Conservation (phyloP, 257 asterid species). For the Primulina tabacum region DNA sequence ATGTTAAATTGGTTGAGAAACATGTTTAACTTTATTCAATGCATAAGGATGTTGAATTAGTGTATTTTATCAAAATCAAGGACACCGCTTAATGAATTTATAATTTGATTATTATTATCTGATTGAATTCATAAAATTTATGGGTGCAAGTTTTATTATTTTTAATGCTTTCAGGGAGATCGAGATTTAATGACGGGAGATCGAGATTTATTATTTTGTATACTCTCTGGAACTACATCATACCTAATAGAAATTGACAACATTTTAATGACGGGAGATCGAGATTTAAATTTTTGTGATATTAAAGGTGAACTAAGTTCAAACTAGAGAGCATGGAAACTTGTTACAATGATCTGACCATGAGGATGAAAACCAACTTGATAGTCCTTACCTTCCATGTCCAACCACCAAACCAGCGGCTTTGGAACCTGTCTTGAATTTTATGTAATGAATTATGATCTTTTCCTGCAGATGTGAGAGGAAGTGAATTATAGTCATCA, state of each 20-base stretch:
- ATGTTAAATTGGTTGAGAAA: too few species aligned
- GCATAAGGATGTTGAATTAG: too few species aligned
- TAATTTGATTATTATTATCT: too few species aligned
- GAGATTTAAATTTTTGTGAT: neutral
- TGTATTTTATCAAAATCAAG: too few species aligned
- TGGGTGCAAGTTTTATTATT: too few species aligned
- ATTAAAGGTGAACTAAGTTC: too few species aligned
- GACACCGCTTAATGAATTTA: too few species aligned
- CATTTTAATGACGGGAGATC: neutral
- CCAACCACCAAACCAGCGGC: slow-evolving; percentile 91
- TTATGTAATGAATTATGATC: slow-evolving; percentile 19
- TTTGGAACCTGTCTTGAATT: slow-evolving; percentile 46
- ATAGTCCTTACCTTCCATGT: slow-evolving; percentile 46
- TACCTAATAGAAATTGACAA: too few species aligned
- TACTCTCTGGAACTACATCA: too few species aligned
- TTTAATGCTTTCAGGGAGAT: neutral
- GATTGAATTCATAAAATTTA: too few species aligned
- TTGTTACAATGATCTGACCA: slow-evolving; percentile 3
- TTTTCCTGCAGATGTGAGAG: slow-evolving; percentile 38
- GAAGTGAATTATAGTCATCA: slow-evolving; percentile 14
- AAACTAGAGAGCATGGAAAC: neutral
- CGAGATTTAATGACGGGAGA: neutral
- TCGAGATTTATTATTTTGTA: neutral
- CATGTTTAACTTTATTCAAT: too few species aligned
- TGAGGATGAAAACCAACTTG: slow-evolving; percentile 15